These are phyloP conservation scores for Dissophora ornata DNA, from an alignment of 192 early-diverging fungal genomes.

Conservation along the genomic window DNA sequence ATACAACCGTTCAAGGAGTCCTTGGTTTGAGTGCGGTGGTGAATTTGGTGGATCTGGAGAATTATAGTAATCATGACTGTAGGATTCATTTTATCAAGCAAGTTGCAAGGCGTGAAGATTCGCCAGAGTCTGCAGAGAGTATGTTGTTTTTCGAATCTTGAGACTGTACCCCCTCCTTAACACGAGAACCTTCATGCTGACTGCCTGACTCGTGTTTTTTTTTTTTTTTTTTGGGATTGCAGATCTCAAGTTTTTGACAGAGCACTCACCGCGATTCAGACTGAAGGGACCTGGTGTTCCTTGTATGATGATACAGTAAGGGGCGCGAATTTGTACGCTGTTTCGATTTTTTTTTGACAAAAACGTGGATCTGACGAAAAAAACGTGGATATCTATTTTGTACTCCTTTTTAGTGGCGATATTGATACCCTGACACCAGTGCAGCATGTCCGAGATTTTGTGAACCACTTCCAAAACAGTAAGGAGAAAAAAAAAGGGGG, in stretches of 20 bases:
- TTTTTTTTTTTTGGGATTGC: not conserved
- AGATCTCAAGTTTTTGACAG: slow-evolving; percentile 50
- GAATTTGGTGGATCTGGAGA: slow-evolving; percentile 60
- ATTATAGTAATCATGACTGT: slow-evolving; percentile 53
- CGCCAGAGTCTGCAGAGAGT: slow-evolving; percentile 47
- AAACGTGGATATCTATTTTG: too few species aligned
- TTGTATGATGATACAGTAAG: slow-evolving; percentile 56
- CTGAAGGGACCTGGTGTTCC: slow-evolving; percentile 36
- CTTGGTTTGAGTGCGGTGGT: slow-evolving; percentile 60
- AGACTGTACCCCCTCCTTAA: too few species aligned
- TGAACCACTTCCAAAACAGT: slow-evolving; percentile 46
- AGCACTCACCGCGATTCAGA: slow-evolving; percentile 45
- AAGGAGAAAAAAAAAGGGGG: too few species aligned
- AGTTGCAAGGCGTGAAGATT: slow-evolving; percentile 45
- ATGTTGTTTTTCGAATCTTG: not conserved
- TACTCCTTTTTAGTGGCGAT: slow-evolving; percentile 42
- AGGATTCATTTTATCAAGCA: slow-evolving; percentile 57
- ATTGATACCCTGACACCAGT: slow-evolving; percentile 52
- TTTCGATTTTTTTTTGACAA: too few species aligned
- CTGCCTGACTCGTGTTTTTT: too few species aligned
- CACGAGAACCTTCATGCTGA: too few species aligned
- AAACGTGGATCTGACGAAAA: too few species aligned
- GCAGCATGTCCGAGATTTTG: slow-evolving; percentile 43
- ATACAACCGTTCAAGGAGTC: slow-evolving; percentile 69
- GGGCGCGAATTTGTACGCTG: too few species aligned